Conservation (phyloP, 768 basidiomycete genomes). For the Termitomyces sp. region DNA sequence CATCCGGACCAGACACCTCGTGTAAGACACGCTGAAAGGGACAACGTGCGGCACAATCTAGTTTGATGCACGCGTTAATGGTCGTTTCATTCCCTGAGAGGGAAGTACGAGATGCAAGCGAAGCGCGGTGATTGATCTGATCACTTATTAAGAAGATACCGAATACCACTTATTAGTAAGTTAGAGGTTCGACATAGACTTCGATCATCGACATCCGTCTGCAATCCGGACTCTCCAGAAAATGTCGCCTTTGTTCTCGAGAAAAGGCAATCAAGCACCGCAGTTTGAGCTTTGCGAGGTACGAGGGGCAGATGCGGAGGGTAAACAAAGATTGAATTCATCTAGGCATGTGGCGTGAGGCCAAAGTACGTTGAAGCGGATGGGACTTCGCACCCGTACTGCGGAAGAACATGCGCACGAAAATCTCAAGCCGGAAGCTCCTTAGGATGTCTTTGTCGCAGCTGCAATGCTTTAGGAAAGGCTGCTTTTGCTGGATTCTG, state of each 20-base stretch:
- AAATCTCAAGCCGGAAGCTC: conserved; percentile 32
- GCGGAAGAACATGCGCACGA: conserved; percentile 56
- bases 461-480: conserved; percentile 47
- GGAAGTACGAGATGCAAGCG: neutral
- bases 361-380: conserved; percentile 55
- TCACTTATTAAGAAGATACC: neutral
- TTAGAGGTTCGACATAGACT: neutral
- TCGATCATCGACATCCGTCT: neutral
- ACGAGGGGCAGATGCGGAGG: neutral
- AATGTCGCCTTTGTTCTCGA: neutral
- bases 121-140: neutral
- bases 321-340: conserved; percentile 4
- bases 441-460: conserved; percentile 40
- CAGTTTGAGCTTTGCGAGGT: conserved; percentile 11
- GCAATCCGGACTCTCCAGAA: neutral
- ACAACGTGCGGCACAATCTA: neutral
- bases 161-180: neutral
- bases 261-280: neutral
- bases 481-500: conserved; percentile 49
- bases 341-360: conserved; percentile 51
- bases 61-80: neutral
- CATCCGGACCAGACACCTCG: neutral
- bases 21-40: neutral
- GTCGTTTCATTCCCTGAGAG: neutral
- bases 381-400: conserved; percentile 52